phyloP scores from a whole-genome alignment of 139 green algal species.

The Auxenochlorella protothecoides region DNA sequence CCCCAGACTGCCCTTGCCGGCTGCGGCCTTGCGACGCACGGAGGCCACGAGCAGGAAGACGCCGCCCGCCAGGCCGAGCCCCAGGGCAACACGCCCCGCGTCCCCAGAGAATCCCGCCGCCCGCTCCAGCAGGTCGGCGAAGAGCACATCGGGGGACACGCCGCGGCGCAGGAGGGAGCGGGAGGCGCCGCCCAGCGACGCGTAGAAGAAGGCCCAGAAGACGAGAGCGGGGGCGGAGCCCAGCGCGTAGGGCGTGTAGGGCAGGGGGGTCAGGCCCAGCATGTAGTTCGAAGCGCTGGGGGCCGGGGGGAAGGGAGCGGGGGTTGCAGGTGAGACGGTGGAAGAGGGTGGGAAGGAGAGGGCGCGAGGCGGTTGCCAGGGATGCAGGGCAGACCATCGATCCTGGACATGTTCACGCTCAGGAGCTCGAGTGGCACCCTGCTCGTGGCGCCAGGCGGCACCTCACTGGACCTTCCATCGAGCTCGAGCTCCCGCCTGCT shows the following conservation, averaged over 20 bases:
- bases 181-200: slow-evolving; percentile 55
- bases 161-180: slow-evolving; percentile 47
- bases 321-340: too few relatives aligned
- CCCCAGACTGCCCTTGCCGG: background rate
- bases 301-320: too few relatives aligned
- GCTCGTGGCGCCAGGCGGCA: too few relatives aligned
- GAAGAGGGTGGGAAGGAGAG: too few relatives aligned
- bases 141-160: slow-evolving; percentile 36
- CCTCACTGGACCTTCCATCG: too few relatives aligned
- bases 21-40: background rate
- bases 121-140: slow-evolving; percentile 30
- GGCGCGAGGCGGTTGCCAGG: background rate
- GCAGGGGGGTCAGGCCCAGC: slow-evolving; percentile 63
- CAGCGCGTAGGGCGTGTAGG: slow-evolving; percentile 44
- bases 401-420: background rate
- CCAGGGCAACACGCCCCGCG: slow-evolving; percentile 17
- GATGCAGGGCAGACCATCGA: background rate
- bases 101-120: slow-evolving; percentile 30
- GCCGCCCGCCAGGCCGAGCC: slow-evolving; percentile 7
- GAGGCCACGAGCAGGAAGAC: slow-evolving; percentile 7
- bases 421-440: background rate
- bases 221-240: slow-evolving; percentile 59
- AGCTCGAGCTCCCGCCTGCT: too few relatives aligned
- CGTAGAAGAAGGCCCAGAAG: slow-evolving; percentile 62
- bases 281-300: slow-evolving; percentile 72